Evolutionary conservation across 1,284 basidiomycete species (phyloP).

Genomic region (Ustilago sp.): DNA sequence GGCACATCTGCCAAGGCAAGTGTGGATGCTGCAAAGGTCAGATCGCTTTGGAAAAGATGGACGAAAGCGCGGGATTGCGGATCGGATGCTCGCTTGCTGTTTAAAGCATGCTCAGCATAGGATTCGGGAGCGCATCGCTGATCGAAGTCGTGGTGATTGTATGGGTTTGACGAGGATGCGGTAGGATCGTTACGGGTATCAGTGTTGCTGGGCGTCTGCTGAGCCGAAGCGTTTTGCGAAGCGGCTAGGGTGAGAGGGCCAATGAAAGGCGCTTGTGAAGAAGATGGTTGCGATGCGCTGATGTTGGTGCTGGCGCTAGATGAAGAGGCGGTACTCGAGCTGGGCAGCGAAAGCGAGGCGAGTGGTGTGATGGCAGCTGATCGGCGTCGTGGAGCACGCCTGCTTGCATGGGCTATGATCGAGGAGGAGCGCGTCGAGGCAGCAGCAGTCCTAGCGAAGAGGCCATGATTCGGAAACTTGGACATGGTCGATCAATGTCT

Average conservation of each 20-base stretch:
- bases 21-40: slow-evolving; percentile 1
- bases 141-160: neutral
- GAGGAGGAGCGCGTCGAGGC: slow-evolving; percentile 40
- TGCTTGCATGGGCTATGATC: slow-evolving; percentile 28
- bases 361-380: slow-evolving; percentile 21
- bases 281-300: neutral
- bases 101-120: neutral
- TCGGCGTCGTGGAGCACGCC: slow-evolving; percentile 38
- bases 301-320: neutral
- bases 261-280: slow-evolving; percentile 27
- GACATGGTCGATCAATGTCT: slow-evolving; percentile 29
- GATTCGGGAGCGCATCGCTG: slow-evolving; percentile 12
- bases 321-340: neutral
- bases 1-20: slow-evolving; percentile 5
- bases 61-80: neutral
- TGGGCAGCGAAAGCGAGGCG: neutral
- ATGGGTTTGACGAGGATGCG: neutral
- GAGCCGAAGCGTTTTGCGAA: slow-evolving; percentile 17
- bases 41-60: slow-evolving; percentile 8
- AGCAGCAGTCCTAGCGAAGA: slow-evolving; percentile 49
- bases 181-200: slow-evolving; percentile 1
- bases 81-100: slow-evolving; percentile 5
- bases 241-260: slow-evolving; percentile 32
- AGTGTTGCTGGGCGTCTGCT: neutral
- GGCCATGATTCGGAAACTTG: slow-evolving; percentile 53